Evolutionary conservation across 495 filamentous ascomycete species (phyloP), one percentile per base, ranked within the genome.

Genomic region (Neurospora sublineolata): DNA sequence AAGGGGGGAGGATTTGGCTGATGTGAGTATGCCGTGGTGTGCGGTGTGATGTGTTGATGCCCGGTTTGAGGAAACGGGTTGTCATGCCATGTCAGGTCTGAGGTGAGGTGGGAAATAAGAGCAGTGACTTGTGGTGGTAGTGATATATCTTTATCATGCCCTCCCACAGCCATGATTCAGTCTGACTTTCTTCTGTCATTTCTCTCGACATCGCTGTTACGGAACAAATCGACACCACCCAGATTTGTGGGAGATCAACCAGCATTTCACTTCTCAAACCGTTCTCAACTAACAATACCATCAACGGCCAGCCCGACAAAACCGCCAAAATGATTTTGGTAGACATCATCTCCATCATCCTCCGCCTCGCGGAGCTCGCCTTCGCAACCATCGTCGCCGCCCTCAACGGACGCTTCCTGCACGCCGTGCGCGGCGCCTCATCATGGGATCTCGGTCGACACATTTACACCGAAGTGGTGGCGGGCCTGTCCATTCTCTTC

Each of bases 381-480:
- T 86, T 86, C 69, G 83, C 80, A 6, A 77, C 79, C 71, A 82
- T 86, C 71, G 82, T 86, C 68, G 83, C 83, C 4, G 84, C 81
- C 68, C 77, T 86, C 33, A 84, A 81, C 44, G 84, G 84, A 67
- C 42, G 81, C 36, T 85, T 83, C 74, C 81, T 86, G 36, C 80
- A 83, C 72, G 23, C 73, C 18, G 75, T 75, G 18, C 46, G 70
- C 0, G n/a, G 78, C 64, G 72, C 73, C 11, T 77, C 76, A 69
- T 77, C 78, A 68, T 82, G 80, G 80, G 73, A 73, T 40, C 78
- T 82, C 14, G 80, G 79, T 36, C 83, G 84, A 44, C 82, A 80
- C 76, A 85, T 85, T 70, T 86, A 84, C 75, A 81, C 83, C 64
- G 84, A 84, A 69, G 80, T 85, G 1, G 80, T 86, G 30, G 83